Conservation (phyloP, 306 rosid species). For the Dryas alaskensis region DNA sequence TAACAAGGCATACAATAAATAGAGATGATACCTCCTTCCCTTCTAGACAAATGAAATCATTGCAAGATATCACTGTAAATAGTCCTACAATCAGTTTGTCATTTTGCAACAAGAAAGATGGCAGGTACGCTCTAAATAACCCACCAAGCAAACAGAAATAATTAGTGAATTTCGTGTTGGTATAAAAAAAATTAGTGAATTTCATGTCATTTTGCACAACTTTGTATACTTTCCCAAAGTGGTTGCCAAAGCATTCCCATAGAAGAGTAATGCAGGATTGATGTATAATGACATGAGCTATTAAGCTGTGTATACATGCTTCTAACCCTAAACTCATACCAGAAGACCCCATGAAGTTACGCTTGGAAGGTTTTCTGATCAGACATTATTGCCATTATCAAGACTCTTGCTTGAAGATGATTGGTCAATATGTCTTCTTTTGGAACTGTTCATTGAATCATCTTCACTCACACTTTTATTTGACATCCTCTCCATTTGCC, state of each 20-base stretch:
- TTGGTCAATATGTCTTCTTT: conserved; percentile 23
- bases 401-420: neutral
- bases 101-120: too few relatives aligned
- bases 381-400: neutral
- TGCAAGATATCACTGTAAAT: too few relatives aligned
- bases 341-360: neutral
- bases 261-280: neutral
- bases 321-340: neutral
- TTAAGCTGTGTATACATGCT: neutral
- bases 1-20: too few relatives aligned
- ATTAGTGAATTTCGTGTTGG: neutral
- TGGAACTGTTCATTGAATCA: conserved; percentile 34
- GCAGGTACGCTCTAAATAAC: too few relatives aligned
- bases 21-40: too few relatives aligned
- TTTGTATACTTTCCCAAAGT: neutral
- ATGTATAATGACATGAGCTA: neutral
- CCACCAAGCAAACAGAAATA: neutral
- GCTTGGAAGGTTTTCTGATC: conserved; percentile 7
- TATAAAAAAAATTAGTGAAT: neutral
- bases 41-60: too few relatives aligned
- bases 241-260: conserved; percentile 4
- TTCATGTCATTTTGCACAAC: neutral
- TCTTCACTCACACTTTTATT: conserved; percentile 32
- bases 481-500: conserved; percentile 57
- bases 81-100: too few relatives aligned